Percentiles rank a stretch among this genome's conserved stretches.
These are phyloP conservation scores for Dacryopinax primogenitus DNA, from an alignment of 768 basidiomycete species.

Conservation along the genomic window DNA sequence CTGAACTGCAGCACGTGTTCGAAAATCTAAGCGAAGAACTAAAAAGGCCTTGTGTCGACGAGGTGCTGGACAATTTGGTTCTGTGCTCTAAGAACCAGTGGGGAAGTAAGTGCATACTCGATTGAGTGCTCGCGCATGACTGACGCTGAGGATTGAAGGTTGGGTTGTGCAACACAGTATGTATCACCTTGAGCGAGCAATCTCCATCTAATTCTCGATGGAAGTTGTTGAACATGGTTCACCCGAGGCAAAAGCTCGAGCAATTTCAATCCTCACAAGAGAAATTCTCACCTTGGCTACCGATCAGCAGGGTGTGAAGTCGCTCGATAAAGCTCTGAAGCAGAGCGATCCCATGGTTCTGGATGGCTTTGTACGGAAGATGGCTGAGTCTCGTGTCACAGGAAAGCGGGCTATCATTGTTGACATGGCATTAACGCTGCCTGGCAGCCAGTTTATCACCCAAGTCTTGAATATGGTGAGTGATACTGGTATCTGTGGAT, in stretches of 20 bases:
- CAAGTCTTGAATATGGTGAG: conserved; percentile 63
- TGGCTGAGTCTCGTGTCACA: conserved; percentile 66
- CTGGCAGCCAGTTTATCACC: conserved; percentile 76
- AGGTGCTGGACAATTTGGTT: conserved; percentile 36
- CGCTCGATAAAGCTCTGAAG: conserved; percentile 73
- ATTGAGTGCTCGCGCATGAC: conserved; percentile 37
- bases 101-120: conserved; percentile 80
- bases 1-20: conserved; percentile 19
- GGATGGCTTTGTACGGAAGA: conserved; percentile 58
- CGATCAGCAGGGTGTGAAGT: conserved; percentile 78
- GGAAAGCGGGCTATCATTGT: conserved; percentile 75
- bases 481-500: conserved; percentile 7
- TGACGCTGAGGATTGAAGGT: background rate
- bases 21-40: conserved; percentile 20
- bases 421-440: conserved; percentile 68
- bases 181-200: background rate
- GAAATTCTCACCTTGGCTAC: conserved; percentile 70
- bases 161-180: conserved; percentile 14
- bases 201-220: no score
- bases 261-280: conserved; percentile 61
- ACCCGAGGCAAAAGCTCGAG: conserved; percentile 55
- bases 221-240: conserved; percentile 81
- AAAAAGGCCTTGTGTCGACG: conserved; percentile 17
- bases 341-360: conserved; percentile 68
- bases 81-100: conserved; percentile 75